These are phyloP conservation scores for Neckera pumila DNA, from an alignment of 225 moss, liverwort and hornwort species.

Conservation along the genomic window DNA sequence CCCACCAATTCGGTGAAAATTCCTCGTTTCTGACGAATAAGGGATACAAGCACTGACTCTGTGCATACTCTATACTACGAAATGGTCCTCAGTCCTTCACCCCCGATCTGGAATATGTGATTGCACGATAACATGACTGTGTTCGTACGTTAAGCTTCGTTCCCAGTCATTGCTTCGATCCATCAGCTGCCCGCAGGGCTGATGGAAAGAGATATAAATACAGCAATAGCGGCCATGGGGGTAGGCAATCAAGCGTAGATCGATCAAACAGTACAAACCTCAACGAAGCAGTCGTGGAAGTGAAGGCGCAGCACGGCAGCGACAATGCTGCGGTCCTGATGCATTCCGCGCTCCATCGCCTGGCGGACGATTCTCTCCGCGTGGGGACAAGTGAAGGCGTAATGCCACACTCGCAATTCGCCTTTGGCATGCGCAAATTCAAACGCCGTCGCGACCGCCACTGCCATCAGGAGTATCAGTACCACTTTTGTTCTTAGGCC, in stretches of 20 bases:
- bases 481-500: background rate
- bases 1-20: background rate
- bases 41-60: background rate
- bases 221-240: background rate
- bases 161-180: background rate
- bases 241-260: background rate
- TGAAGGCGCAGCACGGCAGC: slow-evolving; percentile 34
- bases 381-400: slow-evolving; percentile 12
- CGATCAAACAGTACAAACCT: background rate
- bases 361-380: slow-evolving; percentile 21
- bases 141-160: background rate
- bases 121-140: background rate
- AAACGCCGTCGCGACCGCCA: background rate
- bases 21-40: background rate
- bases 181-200: background rate
- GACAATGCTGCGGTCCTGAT: slow-evolving; percentile 5
- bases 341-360: slow-evolving; percentile 12
- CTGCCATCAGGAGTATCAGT: background rate
- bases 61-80: background rate
- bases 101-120: background rate
- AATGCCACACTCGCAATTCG: slow-evolving; percentile 20
- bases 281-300: slow-evolving; percentile 49
- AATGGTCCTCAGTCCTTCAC: background rate
- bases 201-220: background rate
- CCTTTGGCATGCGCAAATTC: background rate